Evolutionary conservation across 2,329 filamentous ascomycete species (phyloP), one percentile per base, ranked within the genome.

Genomic region (Drechmeria coniospora): DNA sequence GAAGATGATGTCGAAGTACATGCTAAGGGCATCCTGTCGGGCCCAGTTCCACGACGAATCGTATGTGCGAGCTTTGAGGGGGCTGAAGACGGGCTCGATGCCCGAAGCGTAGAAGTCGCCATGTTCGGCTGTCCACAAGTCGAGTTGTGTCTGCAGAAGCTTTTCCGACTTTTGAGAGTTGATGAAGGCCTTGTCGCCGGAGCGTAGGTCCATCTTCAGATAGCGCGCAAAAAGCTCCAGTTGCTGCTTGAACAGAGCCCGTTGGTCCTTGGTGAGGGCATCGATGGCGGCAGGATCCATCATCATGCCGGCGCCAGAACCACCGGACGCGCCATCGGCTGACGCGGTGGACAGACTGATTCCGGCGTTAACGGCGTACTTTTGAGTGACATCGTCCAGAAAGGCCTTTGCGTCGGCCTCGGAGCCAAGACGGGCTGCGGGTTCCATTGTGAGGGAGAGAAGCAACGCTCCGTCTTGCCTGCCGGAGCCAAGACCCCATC

Each of bases 11-110:
- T 98, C 90, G 59, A 84, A 98, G 64, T 90, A 98, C 87, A 98
- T 98, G 61, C 70, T 90, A 29, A 98, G 72, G 16, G 87, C 90
- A 53, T 98, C 90, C 52, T 98, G 90, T 28, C 90, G 79, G 36
- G 84, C 90, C 90, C 90, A 98, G 55, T 98, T 98, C 90, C 90
- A 98, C 1, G 84, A 92, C 0, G 90, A 95, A 53, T 98, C 90
- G 58, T 98, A 98, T 8, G 90, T 76, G 49, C 90, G 79, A 18
- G 90, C 90, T 56, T 98, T 98, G 36, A 95, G 72, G 4, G 82
- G 64, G 47, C 80, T 92, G 59, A 98, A 98, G 13, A 84, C 77
- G 8, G 90, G 90, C 54, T 92, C 82, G 38, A 98, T 95, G 28
- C 90, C 90, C 15, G 80, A 64, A 14, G 90, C 90, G 49, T 98